A percentile compares a stretch with the other conserved stretches of the same genome.
Conservation (phyloP, 129 eudicot genomes). For the Flaveria linearis region DNA sequence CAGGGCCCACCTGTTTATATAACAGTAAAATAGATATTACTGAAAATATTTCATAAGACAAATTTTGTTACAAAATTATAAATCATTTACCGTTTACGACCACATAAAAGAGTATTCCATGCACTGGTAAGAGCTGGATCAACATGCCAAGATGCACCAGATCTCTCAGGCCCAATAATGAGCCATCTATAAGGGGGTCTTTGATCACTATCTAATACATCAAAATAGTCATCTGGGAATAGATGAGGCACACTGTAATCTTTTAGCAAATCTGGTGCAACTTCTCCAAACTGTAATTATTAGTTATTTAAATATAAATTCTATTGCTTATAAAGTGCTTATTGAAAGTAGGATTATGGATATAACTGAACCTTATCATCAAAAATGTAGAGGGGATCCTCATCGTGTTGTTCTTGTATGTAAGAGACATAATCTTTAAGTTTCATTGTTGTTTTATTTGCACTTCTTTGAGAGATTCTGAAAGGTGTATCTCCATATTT, state of each 20-base stretch:
- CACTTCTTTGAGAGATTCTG: slow-evolving; percentile 80
- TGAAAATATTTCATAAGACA: not conserved
- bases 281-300: slow-evolving; percentile 84
- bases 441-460: slow-evolving; percentile 65
- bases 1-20: slow-evolving; percentile 81
- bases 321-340: slow-evolving; percentile 15
- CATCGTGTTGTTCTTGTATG: slow-evolving; percentile 84
- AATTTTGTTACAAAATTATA: not conserved
- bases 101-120: slow-evolving; percentile 77
- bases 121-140: slow-evolving; percentile 99
- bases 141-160: slow-evolving; percentile 99
- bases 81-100: slow-evolving; percentile 80
- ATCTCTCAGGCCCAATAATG: slow-evolving; percentile 95
- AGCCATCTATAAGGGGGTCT: slow-evolving; percentile 96
- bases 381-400: slow-evolving; percentile 94
- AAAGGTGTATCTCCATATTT: slow-evolving; percentile 69
- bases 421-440: slow-evolving; percentile 79
- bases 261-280: slow-evolving; percentile 70
- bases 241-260: slow-evolving; percentile 88
- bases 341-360: slow-evolving; percentile 5
- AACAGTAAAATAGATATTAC: slow-evolving; percentile 17
- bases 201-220: slow-evolving; percentile 69
- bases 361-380: slow-evolving; percentile 63
- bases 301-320: slow-evolving; percentile 10
- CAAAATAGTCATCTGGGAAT: slow-evolving; percentile 84